Evolutionary conservation across 2,329 filamentous ascomycete species (phyloP).

Genomic region (Didymella arachidicola): DNA sequence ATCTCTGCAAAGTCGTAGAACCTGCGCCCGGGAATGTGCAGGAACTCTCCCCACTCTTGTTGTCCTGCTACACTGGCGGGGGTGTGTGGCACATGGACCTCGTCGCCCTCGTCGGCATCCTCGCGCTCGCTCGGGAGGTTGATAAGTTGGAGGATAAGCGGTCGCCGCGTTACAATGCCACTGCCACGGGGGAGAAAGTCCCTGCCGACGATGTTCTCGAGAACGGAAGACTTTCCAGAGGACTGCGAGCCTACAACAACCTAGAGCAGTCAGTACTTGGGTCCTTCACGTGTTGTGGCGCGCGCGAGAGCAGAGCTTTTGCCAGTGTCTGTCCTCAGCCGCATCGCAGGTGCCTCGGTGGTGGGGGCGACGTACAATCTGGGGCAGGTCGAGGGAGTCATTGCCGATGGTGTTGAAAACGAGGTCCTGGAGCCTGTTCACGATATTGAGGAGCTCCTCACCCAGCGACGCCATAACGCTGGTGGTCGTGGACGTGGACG

Average conservation of each 20-base stretch:
- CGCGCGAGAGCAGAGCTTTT: conserved; percentile 17
- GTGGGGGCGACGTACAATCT: conserved; percentile 84
- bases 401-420: conserved; percentile 99
- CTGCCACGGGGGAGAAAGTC: conserved; percentile 96
- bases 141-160: conserved; percentile 96
- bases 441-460: conserved; percentile 91
- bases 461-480: conserved; percentile 85
- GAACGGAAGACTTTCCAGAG: conserved; percentile 95
- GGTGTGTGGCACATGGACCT: conserved; percentile 74
- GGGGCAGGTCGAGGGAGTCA: conserved; percentile 94
- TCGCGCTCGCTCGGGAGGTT: conserved; percentile 81
- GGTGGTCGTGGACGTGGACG: conserved; percentile 26
- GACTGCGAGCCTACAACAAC: conserved; percentile 99
- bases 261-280: conserved; percentile 58
- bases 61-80: conserved; percentile 74
- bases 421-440: conserved; percentile 98
- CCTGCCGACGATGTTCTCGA: conserved; percentile 97
- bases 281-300: conserved; percentile 6
- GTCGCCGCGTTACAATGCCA: conserved; percentile 93
- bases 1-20: conserved; percentile 94
- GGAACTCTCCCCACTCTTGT: conserved; percentile 90
- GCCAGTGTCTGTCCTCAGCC: conserved; percentile 17
- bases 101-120: conserved; percentile 72
- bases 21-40: conserved; percentile 87
- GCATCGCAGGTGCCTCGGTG: conserved; percentile 21